A percentile compares a stretch with the other conserved stretches of the same genome.
Conservation (phyloP, 2,329 filamentous ascomycete species). For the Xylariaceae sp. region DNA sequence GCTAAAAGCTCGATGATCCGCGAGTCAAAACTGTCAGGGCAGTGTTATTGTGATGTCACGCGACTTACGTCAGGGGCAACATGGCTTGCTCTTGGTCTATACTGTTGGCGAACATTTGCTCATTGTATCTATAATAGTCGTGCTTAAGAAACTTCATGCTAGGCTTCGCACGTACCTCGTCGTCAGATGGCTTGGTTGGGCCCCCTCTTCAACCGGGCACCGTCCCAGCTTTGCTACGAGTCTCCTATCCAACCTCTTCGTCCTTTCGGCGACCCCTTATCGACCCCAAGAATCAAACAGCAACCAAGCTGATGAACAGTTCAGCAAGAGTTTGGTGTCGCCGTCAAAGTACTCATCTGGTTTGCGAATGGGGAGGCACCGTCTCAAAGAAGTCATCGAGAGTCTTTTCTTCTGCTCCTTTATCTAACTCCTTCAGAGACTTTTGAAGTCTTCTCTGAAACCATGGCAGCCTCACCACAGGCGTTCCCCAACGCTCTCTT, state of each 20-base stretch:
- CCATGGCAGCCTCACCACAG: not conserved
- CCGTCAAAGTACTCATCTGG: no score
- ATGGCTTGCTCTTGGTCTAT: no score
- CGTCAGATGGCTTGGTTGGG: not conserved
- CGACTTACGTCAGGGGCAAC: not conserved
- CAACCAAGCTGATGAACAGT: no score
- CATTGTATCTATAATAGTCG: not conserved
- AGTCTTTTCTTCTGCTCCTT: no score
- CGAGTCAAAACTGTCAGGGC: not conserved
- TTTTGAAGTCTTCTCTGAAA: not conserved
- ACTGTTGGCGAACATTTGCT: not conserved
- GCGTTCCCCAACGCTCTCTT: not conserved
- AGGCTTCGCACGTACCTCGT: not conserved
- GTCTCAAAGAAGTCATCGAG: no score
- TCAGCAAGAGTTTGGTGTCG: no score
- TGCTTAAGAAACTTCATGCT: not conserved
- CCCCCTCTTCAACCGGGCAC: not conserved
- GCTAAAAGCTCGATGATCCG: not conserved
- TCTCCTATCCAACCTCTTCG: no score
- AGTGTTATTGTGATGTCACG: not conserved
- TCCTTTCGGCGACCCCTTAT: no score
- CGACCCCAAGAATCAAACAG: no score
- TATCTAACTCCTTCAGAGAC: not conserved
- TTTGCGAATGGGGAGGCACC: no score
- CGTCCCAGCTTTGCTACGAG: no score